These are phyloP conservation scores for Calycina herbarum DNA, from an alignment of 2,329 filamentous ascomycete genomes.

Conservation along the genomic window DNA sequence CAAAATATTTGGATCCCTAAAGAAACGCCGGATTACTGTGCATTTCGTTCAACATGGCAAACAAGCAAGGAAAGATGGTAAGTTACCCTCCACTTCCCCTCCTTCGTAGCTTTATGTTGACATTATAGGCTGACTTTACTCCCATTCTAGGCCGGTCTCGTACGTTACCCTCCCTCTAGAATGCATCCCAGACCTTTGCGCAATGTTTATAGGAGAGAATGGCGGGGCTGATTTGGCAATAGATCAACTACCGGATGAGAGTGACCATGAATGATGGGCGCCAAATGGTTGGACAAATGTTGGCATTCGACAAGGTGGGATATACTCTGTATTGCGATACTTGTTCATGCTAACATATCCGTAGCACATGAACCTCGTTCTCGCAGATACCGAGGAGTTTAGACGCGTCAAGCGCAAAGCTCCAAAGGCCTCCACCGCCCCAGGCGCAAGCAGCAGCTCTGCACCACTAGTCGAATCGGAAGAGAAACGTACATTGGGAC, in stretches of 20 bases:
- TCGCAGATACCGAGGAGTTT: slow-evolving; percentile 98
- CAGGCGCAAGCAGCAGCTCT: slow-evolving; percentile 55
- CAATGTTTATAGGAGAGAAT: slow-evolving; percentile 11
- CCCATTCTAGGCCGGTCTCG: slow-evolving; percentile 65
- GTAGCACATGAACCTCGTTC: slow-evolving; percentile 98
- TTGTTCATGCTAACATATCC: slow-evolving; percentile 15
- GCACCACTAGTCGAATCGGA: slow-evolving; percentile 79
- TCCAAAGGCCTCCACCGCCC: slow-evolving; percentile 63
- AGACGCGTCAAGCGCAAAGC: slow-evolving; percentile 85
- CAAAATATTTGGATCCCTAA: slow-evolving; percentile 37
- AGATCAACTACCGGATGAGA: slow-evolving; percentile 99
- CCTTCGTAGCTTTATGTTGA: slow-evolving; percentile 50
- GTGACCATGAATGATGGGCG: slow-evolving; percentile 92
- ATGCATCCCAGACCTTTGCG: slow-evolving; percentile 39
- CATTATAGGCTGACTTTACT: slow-evolving; percentile 58
- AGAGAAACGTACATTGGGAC: slow-evolving; percentile 94
- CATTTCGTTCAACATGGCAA: slow-evolving; percentile 62
- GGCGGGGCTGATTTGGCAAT: slow-evolving; percentile 26
- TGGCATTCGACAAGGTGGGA: slow-evolving; percentile 92
- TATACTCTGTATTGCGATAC: not conserved
- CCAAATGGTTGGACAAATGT: slow-evolving; percentile 96
- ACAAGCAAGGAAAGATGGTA: slow-evolving; percentile 99
- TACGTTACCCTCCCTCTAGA: slow-evolving; percentile 48
- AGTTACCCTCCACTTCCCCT: slow-evolving; percentile 47
- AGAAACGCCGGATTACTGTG: slow-evolving; percentile 40